These are phyloP conservation scores for Dovyalis caffra DNA, from an alignment of 345 rosid genomes.

Conservation along the genomic window DNA sequence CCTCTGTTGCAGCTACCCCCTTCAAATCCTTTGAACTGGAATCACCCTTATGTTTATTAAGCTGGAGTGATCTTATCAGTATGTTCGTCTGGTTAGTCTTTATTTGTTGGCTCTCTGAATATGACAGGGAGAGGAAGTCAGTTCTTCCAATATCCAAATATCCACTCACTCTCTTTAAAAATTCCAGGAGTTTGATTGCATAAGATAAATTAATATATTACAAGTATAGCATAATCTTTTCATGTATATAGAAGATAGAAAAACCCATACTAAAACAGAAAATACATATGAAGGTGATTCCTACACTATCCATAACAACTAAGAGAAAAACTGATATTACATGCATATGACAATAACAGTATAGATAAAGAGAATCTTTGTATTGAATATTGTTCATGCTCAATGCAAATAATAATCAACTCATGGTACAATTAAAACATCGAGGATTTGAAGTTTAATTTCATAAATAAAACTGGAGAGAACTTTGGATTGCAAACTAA, in stretches of 20 bases:
- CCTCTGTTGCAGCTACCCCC: conserved; percentile 49
- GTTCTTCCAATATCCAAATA: conserved; percentile 10
- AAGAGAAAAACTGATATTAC: not conserved
- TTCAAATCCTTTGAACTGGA: conserved; percentile 57
- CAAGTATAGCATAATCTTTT: not conserved
- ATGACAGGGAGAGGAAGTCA: conserved; percentile 23
- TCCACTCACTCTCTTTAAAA: not conserved
- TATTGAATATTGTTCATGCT: not conserved
- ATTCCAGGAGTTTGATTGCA: not conserved
- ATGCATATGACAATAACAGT: not conserved
- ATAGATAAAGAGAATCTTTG: not conserved
- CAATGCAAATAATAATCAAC: not conserved
- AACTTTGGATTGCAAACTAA: not conserved
- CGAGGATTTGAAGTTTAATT: not conserved
- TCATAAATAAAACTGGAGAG: not conserved
- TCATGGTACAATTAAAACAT: not conserved
- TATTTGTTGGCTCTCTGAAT: conserved; percentile 69
- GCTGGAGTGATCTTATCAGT: conserved; percentile 77
- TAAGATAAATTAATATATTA: not conserved
- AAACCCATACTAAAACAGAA: not conserved
- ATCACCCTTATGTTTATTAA: conserved; percentile 68
- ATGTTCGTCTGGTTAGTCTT: conserved; percentile 89
- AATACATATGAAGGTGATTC: not conserved
- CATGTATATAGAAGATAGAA: not conserved
- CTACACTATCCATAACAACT: not conserved